These are phyloP conservation scores for Floccularia luteovirens DNA, from an alignment of 768 basidiomycete species.

Conservation along the genomic window DNA sequence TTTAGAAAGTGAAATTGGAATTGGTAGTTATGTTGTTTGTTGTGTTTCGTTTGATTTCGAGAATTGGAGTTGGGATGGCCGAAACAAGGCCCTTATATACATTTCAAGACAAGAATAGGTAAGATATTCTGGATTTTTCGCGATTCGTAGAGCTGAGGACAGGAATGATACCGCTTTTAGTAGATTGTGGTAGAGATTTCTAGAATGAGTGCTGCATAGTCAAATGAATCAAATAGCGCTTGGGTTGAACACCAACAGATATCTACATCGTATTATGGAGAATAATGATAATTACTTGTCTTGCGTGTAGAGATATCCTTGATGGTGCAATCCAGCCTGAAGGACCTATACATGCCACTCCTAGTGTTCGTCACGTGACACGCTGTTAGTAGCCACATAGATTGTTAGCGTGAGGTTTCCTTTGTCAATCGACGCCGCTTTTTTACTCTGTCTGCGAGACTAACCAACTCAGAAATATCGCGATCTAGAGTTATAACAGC, in stretches of 20 bases:
- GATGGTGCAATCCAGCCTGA: too few relatives aligned
- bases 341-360: neutral
- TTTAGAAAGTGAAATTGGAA: neutral
- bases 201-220: too few relatives aligned
- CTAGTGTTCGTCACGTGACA: neutral
- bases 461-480: slow-evolving; percentile 9
- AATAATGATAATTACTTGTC: too few relatives aligned
- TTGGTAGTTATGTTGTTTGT: neutral
- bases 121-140: neutral
- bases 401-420: neutral
- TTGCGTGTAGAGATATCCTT: too few relatives aligned
- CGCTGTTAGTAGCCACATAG: neutral
- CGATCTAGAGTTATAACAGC: slow-evolving; percentile 7
- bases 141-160: too few relatives aligned
- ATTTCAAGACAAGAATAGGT: neutral
- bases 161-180: too few relatives aligned
- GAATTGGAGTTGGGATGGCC: neutral
- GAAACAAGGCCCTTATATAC: neutral
- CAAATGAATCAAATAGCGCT: too few relatives aligned
- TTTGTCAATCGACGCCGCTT: slow-evolving; percentile 19
- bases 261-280: too few relatives aligned
- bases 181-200: too few relatives aligned
- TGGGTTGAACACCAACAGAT: too few relatives aligned
- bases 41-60: neutral
- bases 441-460: slow-evolving; percentile 36